Base-by-base conservation (phyloP, 2,329 filamentous ascomycete species). In the Pseudogymnoascus sp. region DNA sequence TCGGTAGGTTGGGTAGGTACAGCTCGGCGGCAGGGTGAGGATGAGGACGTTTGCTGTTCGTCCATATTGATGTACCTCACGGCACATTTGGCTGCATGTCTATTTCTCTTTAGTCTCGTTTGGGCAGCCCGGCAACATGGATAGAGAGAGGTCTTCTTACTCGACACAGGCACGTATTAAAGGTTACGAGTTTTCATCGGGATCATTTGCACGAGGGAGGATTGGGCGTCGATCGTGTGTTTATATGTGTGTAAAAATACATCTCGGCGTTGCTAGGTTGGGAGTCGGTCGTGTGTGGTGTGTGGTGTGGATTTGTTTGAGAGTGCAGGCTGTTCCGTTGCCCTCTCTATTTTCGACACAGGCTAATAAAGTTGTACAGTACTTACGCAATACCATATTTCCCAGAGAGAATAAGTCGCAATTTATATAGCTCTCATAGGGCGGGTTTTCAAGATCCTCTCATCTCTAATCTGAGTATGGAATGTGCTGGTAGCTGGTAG, bases 211-310 rank as follows among this genome's bases (percentile, higher is more conserved):
- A 33, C 28, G 50, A 25, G 21, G n/a, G 25, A 33, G 50, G 50
- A 56, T 33, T 56, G 50, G 50, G 50, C 50, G 50, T 56, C 25
- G 50, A 56, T 56, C 50, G 50, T 33, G 50, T 56, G 25, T 56
- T 56, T 56, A 56, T 56, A 56, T 56, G 50, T 56, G 50, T 56
- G 50, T 56, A 56, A 56, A 56, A 56, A 56, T 56, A 56, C 50
- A 56, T 56, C 10, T 14, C 50, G 50, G 28, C n/a, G 50, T 33
- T 56, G 50, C 14, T 31, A 10, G 12, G 23, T 53, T 53, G 25
- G 23, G 47, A 18, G 28, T 33, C 28, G 28, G 28, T 31, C 28
- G 28, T 31, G 28, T 31, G 28, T 31, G 47, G 31, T 31, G 47
- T 53, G 25, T 31, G 25, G 25, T 56, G 47, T 50, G 44, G 44